These are phyloP conservation scores for Schizophyllum commune DNA, from an alignment of 1,284 basidiomycete genomes.

Conservation along the genomic window DNA sequence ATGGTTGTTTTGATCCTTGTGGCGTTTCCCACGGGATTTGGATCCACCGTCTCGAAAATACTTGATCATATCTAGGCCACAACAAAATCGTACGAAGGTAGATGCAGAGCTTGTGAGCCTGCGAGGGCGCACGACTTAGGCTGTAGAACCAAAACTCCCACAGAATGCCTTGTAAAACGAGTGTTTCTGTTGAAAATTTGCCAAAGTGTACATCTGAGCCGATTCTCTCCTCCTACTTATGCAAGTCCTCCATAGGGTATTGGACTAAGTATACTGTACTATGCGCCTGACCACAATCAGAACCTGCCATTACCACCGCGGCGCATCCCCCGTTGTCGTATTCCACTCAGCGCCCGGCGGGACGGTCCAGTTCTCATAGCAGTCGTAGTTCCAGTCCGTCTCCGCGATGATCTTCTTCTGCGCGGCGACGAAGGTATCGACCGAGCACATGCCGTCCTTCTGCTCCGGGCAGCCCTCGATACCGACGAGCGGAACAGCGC, in stretches of 20 bases:
- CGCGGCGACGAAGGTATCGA: conserved; percentile 66
- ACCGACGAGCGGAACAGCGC: conserved; percentile 73
- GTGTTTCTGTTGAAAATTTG: too few species aligned
- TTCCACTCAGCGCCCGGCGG: conserved; percentile 51
- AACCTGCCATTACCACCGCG: conserved; percentile 14
- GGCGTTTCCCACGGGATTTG: too few species aligned
- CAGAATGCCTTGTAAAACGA: too few species aligned
- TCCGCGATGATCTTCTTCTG: conserved; percentile 59
- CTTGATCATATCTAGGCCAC: too few species aligned
- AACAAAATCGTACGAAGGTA: too few species aligned
- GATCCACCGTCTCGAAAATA: too few species aligned
- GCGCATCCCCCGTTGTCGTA: conserved; percentile 45
- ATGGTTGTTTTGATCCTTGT: too few species aligned
- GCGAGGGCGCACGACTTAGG: too few species aligned
- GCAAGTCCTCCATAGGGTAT: neutral
- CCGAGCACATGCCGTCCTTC: conserved; percentile 74
- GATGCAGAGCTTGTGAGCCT: too few species aligned
- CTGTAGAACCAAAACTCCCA: too few species aligned
- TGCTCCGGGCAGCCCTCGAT: conserved; percentile 66
- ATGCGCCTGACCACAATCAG: conserved; percentile 1
- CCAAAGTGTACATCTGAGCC: too few species aligned
- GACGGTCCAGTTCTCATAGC: conserved; percentile 65
- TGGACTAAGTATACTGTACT: neutral
- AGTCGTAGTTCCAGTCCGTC: conserved; percentile 74
- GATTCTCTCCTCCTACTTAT: too few species aligned